Conservation (phyloP, 2,329 filamentous ascomycete species). For the Graphilbum sp. region DNA sequence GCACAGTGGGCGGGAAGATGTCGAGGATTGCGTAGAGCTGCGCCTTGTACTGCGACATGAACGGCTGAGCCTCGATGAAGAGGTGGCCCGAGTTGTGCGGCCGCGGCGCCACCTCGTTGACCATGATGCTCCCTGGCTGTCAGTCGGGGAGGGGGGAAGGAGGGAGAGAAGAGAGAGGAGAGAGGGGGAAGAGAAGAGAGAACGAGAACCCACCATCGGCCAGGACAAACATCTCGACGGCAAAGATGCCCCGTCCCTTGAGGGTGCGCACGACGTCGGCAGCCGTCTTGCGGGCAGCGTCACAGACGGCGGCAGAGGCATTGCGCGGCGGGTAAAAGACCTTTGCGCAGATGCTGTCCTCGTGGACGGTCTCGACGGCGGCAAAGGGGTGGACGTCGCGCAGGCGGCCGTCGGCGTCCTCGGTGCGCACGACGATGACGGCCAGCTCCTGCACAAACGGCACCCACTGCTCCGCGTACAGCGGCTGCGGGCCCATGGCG, state of each 20-base stretch:
- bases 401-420: constrained; percentile 40
- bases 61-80: constrained; percentile 78
- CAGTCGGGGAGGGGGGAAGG: too few relatives aligned
- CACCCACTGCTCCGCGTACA: constrained; percentile 85
- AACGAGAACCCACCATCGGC: constrained; percentile 32
- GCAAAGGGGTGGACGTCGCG: constrained; percentile 56
- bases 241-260: constrained; percentile 82
- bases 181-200: too few relatives aligned
- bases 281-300: constrained; percentile 59
- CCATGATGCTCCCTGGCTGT: constrained; percentile 46
- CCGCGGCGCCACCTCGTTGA: constrained; percentile 77
- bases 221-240: constrained; percentile 88
- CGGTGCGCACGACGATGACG: constrained; percentile 87
- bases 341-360: constrained; percentile 88
- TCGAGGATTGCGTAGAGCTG: constrained; percentile 75
- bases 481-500: constrained; percentile 49
- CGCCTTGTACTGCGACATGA: constrained; percentile 80
- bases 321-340: constrained; percentile 68
- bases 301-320: constrained; percentile 40
- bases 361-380: constrained; percentile 84
- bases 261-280: constrained; percentile 64
- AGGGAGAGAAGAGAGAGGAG: too few relatives aligned
- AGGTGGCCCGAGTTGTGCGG: constrained; percentile 87
- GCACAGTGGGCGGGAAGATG: constrained; percentile 14
- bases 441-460: constrained; percentile 76